These are phyloP conservation scores for Kernera saxatilis DNA, from an alignment of 345 rosid species.

Conservation along the genomic window DNA sequence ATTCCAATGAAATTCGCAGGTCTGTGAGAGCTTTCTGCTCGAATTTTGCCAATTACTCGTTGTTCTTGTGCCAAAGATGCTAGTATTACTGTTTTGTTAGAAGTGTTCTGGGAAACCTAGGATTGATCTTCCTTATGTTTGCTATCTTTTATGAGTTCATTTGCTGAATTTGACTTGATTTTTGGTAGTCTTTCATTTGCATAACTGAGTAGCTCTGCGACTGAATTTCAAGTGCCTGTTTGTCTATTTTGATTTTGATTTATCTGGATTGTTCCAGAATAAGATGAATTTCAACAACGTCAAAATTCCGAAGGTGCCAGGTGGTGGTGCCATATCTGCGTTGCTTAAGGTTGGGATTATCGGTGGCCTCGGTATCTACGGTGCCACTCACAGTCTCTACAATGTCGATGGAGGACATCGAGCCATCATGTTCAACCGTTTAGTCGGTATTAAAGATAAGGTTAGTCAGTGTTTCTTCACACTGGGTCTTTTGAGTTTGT, in stretches of 20 bases:
- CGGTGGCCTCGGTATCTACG: constrained; percentile 73
- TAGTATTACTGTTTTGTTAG: neutral
- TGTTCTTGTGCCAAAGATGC: neutral
- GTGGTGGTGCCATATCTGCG: constrained; percentile 58
- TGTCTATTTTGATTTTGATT: neutral
- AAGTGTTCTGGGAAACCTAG: neutral
- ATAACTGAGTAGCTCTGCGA: neutral
- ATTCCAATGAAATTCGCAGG: neutral
- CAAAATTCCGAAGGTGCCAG: constrained; percentile 78
- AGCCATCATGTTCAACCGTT: constrained; percentile 36
- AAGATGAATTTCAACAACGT: constrained; percentile 53
- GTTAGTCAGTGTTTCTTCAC: constrained; percentile 5
- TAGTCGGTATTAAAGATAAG: constrained; percentile 30
- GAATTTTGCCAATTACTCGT: neutral
- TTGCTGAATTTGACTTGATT: neutral
- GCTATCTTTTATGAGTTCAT: neutral
- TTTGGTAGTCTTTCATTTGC: neutral
- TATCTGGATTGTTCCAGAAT: neutral
- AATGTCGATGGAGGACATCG: constrained; percentile 34
- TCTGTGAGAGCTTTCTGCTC: neutral
- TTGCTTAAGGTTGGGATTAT: constrained; percentile 63
- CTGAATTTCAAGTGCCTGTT: neutral
- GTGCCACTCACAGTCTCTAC: constrained; percentile 37
- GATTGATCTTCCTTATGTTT: neutral
- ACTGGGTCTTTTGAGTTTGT: neutral